Conservation (phyloP, 208 protist species). For the Acanthamoeba lenticulata region DNA sequence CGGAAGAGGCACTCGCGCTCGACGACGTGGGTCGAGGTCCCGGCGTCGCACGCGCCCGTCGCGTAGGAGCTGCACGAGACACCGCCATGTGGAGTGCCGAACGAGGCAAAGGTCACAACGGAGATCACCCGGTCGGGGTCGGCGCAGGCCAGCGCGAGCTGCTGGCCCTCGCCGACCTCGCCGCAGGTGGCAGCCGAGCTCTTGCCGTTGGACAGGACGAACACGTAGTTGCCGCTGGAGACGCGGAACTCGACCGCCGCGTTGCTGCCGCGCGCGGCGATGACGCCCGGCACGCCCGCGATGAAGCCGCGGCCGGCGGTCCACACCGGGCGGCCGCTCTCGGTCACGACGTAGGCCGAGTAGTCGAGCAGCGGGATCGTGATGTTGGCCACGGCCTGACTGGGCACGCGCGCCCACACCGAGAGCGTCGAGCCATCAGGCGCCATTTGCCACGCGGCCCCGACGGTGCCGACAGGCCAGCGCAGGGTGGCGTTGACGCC, state of each 20-base stretch:
- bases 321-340: not conserved
- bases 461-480: not conserved
- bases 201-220: not conserved
- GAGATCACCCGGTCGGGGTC: not conserved
- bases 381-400: not conserved
- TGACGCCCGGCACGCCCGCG: not conserved
- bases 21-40: not conserved
- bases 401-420: not conserved
- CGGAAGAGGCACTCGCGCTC: not conserved
- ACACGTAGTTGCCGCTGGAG: not conserved
- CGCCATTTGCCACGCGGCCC: not conserved
- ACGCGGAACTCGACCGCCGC: not conserved
- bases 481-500: not conserved
- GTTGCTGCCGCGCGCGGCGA: not conserved
- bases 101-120: not conserved
- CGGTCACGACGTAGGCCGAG: not conserved
- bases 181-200: not conserved
- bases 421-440: not conserved
- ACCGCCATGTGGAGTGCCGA: not conserved
- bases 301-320: not conserved
- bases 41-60: not conserved
- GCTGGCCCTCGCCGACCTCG: not conserved
- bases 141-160: not conserved
- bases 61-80: not conserved
- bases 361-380: slow-evolving; percentile 31